These are phyloP conservation scores for Porphyrellus sp. DNA, from an alignment of 1,284 basidiomycete species.

Conservation along the genomic window DNA sequence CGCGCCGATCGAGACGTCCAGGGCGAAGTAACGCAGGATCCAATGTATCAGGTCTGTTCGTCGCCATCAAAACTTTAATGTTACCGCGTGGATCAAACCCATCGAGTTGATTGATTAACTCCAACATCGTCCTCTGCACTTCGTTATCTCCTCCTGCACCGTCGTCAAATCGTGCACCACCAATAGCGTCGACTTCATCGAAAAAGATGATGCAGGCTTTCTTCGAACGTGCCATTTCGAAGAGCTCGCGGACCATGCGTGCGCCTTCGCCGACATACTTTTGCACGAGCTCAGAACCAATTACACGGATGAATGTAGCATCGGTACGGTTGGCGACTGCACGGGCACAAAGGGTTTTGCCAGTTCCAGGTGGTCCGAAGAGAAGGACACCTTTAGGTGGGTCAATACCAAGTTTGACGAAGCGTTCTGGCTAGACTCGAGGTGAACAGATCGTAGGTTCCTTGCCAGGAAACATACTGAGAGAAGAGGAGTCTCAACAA, in stretches of 20 bases:
- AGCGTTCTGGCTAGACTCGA: constrained; percentile 82
- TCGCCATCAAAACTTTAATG: constrained; percentile 99
- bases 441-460: constrained; percentile 16
- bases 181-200: constrained; percentile 97
- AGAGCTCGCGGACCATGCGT: constrained; percentile 97
- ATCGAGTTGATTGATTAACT: constrained; percentile 98
- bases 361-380: constrained; percentile 96
- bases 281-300: constrained; percentile 97
- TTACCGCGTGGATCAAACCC: constrained; percentile 98
- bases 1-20: constrained; percentile 91
- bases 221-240: constrained; percentile 98
- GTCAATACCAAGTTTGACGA: constrained; percentile 97
- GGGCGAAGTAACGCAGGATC: constrained; percentile 96
- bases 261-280: constrained; percentile 99
- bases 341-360: constrained; percentile 97
- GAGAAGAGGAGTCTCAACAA: constrained; percentile 96
- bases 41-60: constrained; percentile 98
- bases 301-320: constrained; percentile 98
- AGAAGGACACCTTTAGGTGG: constrained; percentile 98
- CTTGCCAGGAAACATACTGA: constrained; percentile 56
- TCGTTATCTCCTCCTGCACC: constrained; percentile 99
- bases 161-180: constrained; percentile 98
- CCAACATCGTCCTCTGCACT: constrained; percentile 99
- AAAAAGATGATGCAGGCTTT: constrained; percentile 99
- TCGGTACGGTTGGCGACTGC: constrained; percentile 99